Percentiles rank a stretch among this genome's conserved stretches.
phyloP scores from a whole-genome alignment of 1,284 basidiomycete species.

The Gomphus bonarii region DNA sequence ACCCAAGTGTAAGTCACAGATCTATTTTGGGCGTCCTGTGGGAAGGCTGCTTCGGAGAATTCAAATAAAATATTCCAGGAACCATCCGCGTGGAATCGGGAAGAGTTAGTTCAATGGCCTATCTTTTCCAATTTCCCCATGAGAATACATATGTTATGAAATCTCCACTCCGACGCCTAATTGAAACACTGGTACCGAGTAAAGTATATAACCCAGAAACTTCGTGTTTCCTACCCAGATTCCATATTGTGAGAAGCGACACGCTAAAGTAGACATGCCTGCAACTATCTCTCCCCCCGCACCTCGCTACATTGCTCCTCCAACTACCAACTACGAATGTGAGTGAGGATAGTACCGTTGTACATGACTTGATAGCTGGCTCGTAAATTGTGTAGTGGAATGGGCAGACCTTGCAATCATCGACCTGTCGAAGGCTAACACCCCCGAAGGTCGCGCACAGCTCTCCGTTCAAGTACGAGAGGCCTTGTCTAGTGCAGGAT shows the following conservation, averaged over 20 bases:
- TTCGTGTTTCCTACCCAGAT: neutral
- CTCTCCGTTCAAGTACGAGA: constrained; percentile 23
- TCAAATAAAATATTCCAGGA: too few relatives aligned
- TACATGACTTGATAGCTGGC: neutral
- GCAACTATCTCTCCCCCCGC: neutral
- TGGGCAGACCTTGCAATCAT: constrained; percentile 30
- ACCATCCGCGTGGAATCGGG: too few relatives aligned
- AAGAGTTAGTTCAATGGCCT: too few relatives aligned
- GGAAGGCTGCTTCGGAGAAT: too few relatives aligned
- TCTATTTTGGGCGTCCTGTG: too few relatives aligned
- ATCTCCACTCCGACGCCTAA: too few relatives aligned
- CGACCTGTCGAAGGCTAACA: constrained; percentile 25
- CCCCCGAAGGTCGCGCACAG: constrained; percentile 17
- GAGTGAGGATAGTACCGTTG: neutral
- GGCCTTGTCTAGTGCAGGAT: constrained; percentile 26
- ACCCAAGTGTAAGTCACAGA: too few relatives aligned
- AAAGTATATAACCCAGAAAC: too few relatives aligned
- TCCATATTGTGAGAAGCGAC: neutral
- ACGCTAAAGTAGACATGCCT: neutral
- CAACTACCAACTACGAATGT: constrained; percentile 1
- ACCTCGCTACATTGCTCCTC: neutral
- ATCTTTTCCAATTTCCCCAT: too few relatives aligned
- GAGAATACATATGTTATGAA: too few relatives aligned
- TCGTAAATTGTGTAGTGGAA: constrained; percentile 13
- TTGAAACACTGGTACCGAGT: too few relatives aligned